phyloP scores from a whole-genome alignment of 805 yeast species.

The Groenewaldozyma salmanticensis region DNA sequence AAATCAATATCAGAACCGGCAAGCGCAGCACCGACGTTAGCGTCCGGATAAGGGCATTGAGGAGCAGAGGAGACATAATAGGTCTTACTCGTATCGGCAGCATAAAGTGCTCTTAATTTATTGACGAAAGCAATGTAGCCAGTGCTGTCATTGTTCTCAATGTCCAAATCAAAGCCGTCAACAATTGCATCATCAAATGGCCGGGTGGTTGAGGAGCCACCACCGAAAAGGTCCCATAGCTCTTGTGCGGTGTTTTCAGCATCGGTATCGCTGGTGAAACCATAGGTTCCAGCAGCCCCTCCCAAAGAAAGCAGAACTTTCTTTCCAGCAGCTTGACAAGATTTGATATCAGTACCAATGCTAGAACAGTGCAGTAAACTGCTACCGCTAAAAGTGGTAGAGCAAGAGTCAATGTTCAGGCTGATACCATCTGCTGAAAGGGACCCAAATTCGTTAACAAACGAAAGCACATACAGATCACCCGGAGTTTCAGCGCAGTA shows the following conservation, averaged over 20 bases:
- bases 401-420: conserved; percentile 12
- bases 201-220: conserved; percentile 31
- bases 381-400: conserved; percentile 21
- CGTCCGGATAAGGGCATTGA: conserved; percentile 85
- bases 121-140: conserved; percentile 63
- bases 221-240: conserved; percentile 47
- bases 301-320: conserved; percentile 70
- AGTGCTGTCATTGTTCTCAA: conserved; percentile 45
- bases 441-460: conserved; percentile 52
- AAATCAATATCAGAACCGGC: conserved; percentile 65
- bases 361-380: conserved; percentile 37
- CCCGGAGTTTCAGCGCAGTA: conserved; percentile 65
- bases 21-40: conserved; percentile 51
- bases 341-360: conserved; percentile 52
- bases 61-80: conserved; percentile 86
- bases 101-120: conserved; percentile 34
- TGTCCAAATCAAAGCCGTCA: conserved; percentile 79
- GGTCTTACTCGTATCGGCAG: conserved; percentile 41
- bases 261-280: conserved; percentile 39
- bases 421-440: conserved; percentile 3
- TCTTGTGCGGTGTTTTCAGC: conserved; percentile 51
- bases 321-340: conserved; percentile 74
- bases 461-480: conserved; percentile 54
- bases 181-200: conserved; percentile 66
- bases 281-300: conserved; percentile 56